Evolutionary conservation across 148 eudicot species (phyloP).

Genomic region (Arbutus unedo): DNA sequence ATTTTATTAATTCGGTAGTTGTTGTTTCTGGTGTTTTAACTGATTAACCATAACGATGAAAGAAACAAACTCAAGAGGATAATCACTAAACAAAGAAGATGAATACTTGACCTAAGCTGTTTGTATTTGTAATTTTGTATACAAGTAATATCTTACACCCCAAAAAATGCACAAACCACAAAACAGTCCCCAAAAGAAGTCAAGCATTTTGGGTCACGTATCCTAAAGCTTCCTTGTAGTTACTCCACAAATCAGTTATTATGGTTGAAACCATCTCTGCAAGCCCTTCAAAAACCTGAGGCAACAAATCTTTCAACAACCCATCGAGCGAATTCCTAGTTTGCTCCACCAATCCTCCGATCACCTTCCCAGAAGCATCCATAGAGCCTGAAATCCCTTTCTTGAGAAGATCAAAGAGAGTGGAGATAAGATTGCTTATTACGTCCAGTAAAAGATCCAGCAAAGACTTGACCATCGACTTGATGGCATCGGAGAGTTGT

Average conservation of each 20-base stretch:
- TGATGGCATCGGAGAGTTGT: not conserved
- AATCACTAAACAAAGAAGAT: not conserved
- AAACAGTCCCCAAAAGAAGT: not conserved
- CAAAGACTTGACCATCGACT: conserved; percentile 34
- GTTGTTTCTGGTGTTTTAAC: too few species aligned
- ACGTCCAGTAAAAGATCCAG: conserved; percentile 13
- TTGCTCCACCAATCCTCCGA: conserved; percentile 33
- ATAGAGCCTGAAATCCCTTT: conserved; percentile 34
- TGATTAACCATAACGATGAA: too few species aligned
- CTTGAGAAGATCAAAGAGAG: conserved; percentile 31
- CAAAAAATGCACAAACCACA: not conserved
- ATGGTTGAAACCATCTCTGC: conserved; percentile 35
- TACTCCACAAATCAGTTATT: conserved; percentile 35
- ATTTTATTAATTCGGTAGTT: too few species aligned
- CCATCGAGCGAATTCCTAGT: conserved; percentile 29
- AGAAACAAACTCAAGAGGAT: too few species aligned
- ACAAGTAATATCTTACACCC: not conserved
- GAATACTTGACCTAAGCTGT: not conserved
- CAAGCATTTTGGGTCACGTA: conserved; percentile 41
- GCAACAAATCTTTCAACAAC: conserved; percentile 23
- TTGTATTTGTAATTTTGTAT: not conserved
- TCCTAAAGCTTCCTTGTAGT: conserved; percentile 37
- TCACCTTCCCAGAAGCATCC: conserved; percentile 22
- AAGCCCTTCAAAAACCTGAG: conserved; percentile 30
- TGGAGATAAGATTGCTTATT: conserved; percentile 14